Evolutionary conservation across 306 rosid species (phyloP).

Genomic region (Trichosanthes truncata): DNA sequence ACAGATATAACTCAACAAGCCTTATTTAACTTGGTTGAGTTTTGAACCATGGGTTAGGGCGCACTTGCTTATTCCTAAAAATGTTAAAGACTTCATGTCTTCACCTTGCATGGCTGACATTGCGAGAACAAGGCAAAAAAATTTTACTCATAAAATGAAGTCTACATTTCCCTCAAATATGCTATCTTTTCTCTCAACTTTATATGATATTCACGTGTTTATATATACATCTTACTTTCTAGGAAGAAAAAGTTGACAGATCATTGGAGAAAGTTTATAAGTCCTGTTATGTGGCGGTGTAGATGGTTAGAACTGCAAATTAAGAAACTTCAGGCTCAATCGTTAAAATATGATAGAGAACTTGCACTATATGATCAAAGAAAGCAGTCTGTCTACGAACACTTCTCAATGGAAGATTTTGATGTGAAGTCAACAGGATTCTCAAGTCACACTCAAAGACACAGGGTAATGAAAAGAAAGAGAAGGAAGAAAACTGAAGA

Average conservation of each 20-base stretch:
- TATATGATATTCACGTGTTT: conserved; percentile 5
- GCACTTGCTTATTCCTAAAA: neutral
- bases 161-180: neutral
- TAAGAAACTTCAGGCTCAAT: conserved; percentile 46
- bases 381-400: conserved; percentile 29
- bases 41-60: neutral
- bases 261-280: conserved; percentile 64
- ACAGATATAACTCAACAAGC: neutral
- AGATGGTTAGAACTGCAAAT: conserved; percentile 71
- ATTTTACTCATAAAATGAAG: neutral
- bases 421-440: conserved; percentile 69
- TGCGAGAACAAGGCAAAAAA: neutral
- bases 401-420: conserved; percentile 27
- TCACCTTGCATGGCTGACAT: neutral
- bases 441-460: conserved; percentile 23
- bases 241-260: conserved; percentile 54
- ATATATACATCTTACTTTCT: conserved; percentile 9
- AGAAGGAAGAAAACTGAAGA: conserved; percentile 73
- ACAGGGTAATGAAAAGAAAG: conserved; percentile 49
- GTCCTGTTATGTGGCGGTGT: conserved; percentile 61
- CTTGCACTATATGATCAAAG: conserved; percentile 45
- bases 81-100: neutral
- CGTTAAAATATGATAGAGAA: conserved; percentile 39
- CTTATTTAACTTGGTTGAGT: neutral
- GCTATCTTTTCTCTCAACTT: neutral